A percentile compares a stretch with the other conserved stretches of the same genome.
Conservation (phyloP, 495 filamentous ascomycete species). For the Diplogelasinospora grovesii region DNA sequence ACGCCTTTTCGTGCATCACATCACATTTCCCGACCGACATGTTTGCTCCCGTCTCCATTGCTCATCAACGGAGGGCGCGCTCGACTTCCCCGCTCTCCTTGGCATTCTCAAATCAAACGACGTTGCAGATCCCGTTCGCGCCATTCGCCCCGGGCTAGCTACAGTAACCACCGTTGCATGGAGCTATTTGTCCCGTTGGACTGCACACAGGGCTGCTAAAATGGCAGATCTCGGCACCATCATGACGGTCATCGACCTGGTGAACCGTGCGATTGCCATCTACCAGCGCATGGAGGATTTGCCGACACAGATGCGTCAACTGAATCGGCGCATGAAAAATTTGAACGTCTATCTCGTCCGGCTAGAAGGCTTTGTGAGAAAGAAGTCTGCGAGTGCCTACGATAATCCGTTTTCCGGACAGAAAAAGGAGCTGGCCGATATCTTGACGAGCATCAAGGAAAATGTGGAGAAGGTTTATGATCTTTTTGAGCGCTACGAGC, state of each 20-base stretch:
- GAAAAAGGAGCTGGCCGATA: conserved; percentile 9
- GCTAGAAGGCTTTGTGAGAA: conserved; percentile 10
- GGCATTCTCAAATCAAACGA: too few relatives aligned
- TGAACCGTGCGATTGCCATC: conserved; percentile 12
- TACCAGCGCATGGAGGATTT: conserved; percentile 16
- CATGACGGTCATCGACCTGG: conserved; percentile 13
- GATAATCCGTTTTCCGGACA: conserved; percentile 4
- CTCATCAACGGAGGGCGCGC: too few relatives aligned
- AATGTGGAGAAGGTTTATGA: conserved; percentile 16
- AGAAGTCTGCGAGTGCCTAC: neutral
- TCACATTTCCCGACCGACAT: too few relatives aligned
- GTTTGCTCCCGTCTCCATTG: too few relatives aligned
- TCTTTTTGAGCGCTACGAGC: conserved; percentile 22
- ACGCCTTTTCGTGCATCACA: too few relatives aligned
- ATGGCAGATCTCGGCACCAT: conserved; percentile 25
- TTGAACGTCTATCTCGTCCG: conserved; percentile 11
- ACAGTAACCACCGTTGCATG: too few relatives aligned
- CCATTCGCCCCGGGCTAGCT: too few relatives aligned
- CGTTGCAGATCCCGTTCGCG: too few relatives aligned
- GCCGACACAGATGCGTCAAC: conserved; percentile 18
- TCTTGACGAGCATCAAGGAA: conserved; percentile 12
- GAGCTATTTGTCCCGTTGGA: too few relatives aligned
- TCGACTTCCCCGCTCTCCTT: too few relatives aligned
- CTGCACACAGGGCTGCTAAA: too few relatives aligned
- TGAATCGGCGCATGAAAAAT: conserved; percentile 17